Conservation (phyloP, 2,329 filamentous ascomycete species). For the Amesomyces nigricolor region DNA sequence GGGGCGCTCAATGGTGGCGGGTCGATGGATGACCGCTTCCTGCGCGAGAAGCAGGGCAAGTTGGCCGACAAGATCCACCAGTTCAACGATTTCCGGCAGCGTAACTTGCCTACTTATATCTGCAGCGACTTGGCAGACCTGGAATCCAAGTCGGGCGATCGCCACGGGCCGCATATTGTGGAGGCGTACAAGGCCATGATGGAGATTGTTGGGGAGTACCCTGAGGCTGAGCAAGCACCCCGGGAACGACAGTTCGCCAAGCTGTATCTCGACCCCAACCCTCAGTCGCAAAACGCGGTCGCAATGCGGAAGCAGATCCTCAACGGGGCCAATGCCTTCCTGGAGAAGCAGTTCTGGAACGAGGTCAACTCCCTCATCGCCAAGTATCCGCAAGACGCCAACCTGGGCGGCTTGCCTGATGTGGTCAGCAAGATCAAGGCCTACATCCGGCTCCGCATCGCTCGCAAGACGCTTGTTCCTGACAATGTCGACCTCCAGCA, state of each 20-base stretch:
- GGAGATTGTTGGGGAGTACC: slow-evolving; percentile 69
- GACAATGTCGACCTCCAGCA: slow-evolving; percentile 77
- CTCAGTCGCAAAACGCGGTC: slow-evolving; percentile 57
- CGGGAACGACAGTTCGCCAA: slow-evolving; percentile 70
- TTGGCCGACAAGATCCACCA: slow-evolving; percentile 73
- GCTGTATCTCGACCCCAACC: slow-evolving; percentile 70
- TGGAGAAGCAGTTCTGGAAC: slow-evolving; percentile 75
- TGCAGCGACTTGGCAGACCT: slow-evolving; percentile 70
- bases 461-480: slow-evolving; percentile 75
- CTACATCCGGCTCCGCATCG: slow-evolving; percentile 76
- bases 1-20: slow-evolving; percentile 41
- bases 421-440: slow-evolving; percentile 86
- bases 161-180: slow-evolving; percentile 67
- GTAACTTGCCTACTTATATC: slow-evolving; percentile 62
- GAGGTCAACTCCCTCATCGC: slow-evolving; percentile 72
- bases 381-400: slow-evolving; percentile 82
- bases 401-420: slow-evolving; percentile 82
- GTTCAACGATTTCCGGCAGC: slow-evolving; percentile 69
- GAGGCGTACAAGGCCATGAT: slow-evolving; percentile 80
- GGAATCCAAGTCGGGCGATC: slow-evolving; percentile 63
- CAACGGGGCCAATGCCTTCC: slow-evolving; percentile 68
- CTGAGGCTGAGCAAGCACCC: slow-evolving; percentile 56
- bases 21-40: slow-evolving; percentile 66
- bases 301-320: slow-evolving; percentile 74
- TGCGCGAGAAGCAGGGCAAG: slow-evolving; percentile 77